These are phyloP conservation scores for Candida pseudoglaebosa DNA, from an alignment of 805 yeast species.

Conservation along the genomic window DNA sequence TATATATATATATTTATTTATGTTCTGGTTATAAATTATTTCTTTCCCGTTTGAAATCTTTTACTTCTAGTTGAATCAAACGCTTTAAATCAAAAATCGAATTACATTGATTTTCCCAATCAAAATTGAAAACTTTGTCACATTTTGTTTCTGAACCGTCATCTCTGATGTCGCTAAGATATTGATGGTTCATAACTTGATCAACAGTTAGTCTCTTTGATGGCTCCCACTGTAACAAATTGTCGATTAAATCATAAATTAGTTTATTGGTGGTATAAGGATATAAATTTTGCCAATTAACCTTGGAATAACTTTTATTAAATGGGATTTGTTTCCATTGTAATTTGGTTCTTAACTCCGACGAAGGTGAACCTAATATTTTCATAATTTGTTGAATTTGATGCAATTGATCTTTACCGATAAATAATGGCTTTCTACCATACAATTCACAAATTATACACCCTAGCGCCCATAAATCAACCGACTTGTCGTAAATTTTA, in stretches of 20 bases:
- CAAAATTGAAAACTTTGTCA: slow-evolving; percentile 53
- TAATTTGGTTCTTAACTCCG: slow-evolving; percentile 31
- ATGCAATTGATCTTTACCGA: slow-evolving; percentile 67
- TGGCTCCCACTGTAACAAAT: slow-evolving; percentile 64
- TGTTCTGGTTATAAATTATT: not conserved
- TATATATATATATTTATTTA: no score
- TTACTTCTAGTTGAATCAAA: slow-evolving; percentile 51
- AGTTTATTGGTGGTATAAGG: slow-evolving; percentile 59
- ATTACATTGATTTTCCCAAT: slow-evolving; percentile 47
- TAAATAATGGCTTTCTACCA: slow-evolving; percentile 74
- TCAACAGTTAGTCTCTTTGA: slow-evolving; percentile 50
- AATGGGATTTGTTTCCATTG: slow-evolving; percentile 36
- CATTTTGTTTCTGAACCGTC: slow-evolving; percentile 53
- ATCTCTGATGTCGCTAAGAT: slow-evolving; percentile 51
- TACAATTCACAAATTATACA: slow-evolving; percentile 85
- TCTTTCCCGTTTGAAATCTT: slow-evolving; percentile 34
- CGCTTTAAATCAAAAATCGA: slow-evolving; percentile 38
- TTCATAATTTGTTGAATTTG: slow-evolving; percentile 68
- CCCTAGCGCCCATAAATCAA: slow-evolving; percentile 94
- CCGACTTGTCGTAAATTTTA: slow-evolving; percentile 55
- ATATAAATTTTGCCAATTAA: slow-evolving; percentile 50
- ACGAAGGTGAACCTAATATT: slow-evolving; percentile 68
- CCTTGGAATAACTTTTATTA: slow-evolving; percentile 13
- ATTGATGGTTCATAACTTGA: slow-evolving; percentile 55
- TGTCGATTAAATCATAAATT: slow-evolving; percentile 44